Evolutionary conservation across 2,329 filamentous ascomycete genomes (phyloP).

Genomic region (Fusarium sarcochroum): DNA sequence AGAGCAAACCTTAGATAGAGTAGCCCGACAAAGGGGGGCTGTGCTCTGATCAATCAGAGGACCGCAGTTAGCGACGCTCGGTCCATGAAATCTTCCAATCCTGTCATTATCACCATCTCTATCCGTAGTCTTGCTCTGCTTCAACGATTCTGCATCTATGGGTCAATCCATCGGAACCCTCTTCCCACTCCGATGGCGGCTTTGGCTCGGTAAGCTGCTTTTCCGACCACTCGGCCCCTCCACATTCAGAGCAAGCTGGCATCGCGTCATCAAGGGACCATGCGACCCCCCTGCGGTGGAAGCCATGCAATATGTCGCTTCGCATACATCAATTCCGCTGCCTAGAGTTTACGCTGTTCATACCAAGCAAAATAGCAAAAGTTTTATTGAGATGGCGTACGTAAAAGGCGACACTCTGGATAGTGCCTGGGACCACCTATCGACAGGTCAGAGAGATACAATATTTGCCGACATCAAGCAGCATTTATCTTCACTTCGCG

Average conservation of each 20-base stretch:
- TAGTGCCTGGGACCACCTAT: slow-evolving; percentile 40
- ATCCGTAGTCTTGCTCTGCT: no score
- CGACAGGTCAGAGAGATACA: slow-evolving; percentile 32
- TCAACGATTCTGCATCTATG: slow-evolving; percentile 34
- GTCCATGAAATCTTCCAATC: no score
- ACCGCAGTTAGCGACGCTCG: no score
- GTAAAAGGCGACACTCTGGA: slow-evolving; percentile 39
- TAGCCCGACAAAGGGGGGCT: no score
- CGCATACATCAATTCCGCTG: slow-evolving; percentile 48
- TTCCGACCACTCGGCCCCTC: slow-evolving; percentile 37
- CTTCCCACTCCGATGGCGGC: slow-evolving; percentile 43
- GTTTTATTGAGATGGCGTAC: slow-evolving; percentile 51
- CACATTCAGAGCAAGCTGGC: slow-evolving; percentile 46
- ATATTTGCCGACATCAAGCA: slow-evolving; percentile 46
- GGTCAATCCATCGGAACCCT: slow-evolving; percentile 45
- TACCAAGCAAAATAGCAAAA: slow-evolving; percentile 10
- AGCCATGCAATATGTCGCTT: slow-evolving; percentile 50
- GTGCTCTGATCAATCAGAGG: no score
- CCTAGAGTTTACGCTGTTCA: slow-evolving; percentile 48
- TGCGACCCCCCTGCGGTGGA: slow-evolving; percentile 49
- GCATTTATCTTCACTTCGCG: slow-evolving; percentile 42
- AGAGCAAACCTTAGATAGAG: no score
- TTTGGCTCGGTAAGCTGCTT: slow-evolving; percentile 48
- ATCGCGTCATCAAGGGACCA: slow-evolving; percentile 51
- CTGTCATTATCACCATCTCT: no score